These are phyloP conservation scores for Leptosphaerulina australis DNA, from an alignment of 2,329 filamentous ascomycete genomes.

Conservation along the genomic window DNA sequence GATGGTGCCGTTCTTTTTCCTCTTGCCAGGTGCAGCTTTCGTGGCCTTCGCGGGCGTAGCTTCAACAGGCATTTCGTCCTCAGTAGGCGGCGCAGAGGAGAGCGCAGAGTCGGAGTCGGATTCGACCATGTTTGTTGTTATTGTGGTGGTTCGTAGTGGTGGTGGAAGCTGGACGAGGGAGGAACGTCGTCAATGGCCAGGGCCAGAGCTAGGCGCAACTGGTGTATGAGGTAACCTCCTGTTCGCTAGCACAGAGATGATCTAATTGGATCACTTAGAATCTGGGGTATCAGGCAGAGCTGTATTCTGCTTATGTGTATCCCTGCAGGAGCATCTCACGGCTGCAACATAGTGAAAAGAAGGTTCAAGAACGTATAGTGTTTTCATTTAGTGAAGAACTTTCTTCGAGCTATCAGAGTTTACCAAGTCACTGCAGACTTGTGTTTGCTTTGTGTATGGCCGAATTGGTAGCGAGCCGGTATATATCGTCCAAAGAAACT, in stretches of 20 bases:
- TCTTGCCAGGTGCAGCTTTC: slow-evolving; percentile 38
- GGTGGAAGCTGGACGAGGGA: slow-evolving; percentile 26
- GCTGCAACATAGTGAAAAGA: background rate
- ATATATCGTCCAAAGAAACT: background rate
- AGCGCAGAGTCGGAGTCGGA: slow-evolving; percentile 63
- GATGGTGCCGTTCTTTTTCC: slow-evolving; percentile 44
- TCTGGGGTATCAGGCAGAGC: slow-evolving; percentile 13
- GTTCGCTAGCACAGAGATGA: slow-evolving; percentile 37
- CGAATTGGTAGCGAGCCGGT: background rate
- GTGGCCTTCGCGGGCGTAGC: slow-evolving; percentile 30
- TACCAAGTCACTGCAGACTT: background rate
- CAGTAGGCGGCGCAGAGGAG: slow-evolving; percentile 64
- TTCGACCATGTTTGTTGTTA: slow-evolving; percentile 57
- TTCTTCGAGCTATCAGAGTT: background rate
- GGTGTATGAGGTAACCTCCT: slow-evolving; percentile 45
- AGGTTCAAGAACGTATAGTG: background rate
- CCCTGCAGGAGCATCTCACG: background rate
- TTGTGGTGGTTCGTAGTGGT: slow-evolving; percentile 28
- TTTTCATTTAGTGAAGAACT: background rate
- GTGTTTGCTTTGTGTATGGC: background rate
- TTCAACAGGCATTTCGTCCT: slow-evolving; percentile 58
- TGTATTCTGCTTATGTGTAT: background rate
- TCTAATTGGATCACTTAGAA: slow-evolving; percentile 24
- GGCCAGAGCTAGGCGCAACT: slow-evolving; percentile 37
- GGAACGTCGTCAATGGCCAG: slow-evolving; percentile 25